Base-by-base conservation (phyloP, 1,139 yeast genomes). In the Zygosaccharomyces sapae region DNA sequence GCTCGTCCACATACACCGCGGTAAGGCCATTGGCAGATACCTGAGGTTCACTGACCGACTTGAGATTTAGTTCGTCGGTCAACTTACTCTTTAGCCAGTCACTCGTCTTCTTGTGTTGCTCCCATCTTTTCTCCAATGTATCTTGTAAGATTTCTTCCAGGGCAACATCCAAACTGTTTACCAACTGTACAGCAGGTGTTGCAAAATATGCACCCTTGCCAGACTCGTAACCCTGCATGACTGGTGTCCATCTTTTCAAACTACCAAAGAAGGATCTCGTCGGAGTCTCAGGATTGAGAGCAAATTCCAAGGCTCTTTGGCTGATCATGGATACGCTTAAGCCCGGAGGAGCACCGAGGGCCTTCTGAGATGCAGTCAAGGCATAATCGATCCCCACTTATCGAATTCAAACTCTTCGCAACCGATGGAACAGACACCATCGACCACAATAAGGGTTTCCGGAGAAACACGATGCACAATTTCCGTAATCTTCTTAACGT, bases 321-420 rank as follows among this genome's bases (percentile, higher is more conserved):
- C 95, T 83, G 30, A 88, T 82, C 67, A 78, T 79, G 31, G 86
- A 81, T 58, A 90, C 78, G 19, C 92, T 80, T 59, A 90, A 77
- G 25, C 98, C 98, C 12, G 97, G 83, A 45, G 97, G 97, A 30
- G 85, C 95, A 47, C 96, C 97, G 61, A 90, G 74, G 33, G 96
- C 97, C 74, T 90, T 92, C 70, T 90, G 97, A 19, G 97, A 88
- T 2, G 96, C 97, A 43, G 95, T 85, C 56, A 90, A 74, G 38
- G 81, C 95, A 59, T 77, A 87, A 69, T 90, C 98, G 48, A 90
- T 68, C 89, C 90, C 97, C 97, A 92, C 30, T 77, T 76, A 66
- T 88, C 94, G 66, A 92, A 90, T 62, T 85, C 82, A 56, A 92
- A 72, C 58, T 81, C 76, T 70, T 90, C 98, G 50, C 87, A 94